A percentile compares a stretch with the other conserved stretches of the same genome.
These are phyloP conservation scores for Calocybe cyanea DNA, from an alignment of 768 basidiomycete species.

Conservation along the genomic window DNA sequence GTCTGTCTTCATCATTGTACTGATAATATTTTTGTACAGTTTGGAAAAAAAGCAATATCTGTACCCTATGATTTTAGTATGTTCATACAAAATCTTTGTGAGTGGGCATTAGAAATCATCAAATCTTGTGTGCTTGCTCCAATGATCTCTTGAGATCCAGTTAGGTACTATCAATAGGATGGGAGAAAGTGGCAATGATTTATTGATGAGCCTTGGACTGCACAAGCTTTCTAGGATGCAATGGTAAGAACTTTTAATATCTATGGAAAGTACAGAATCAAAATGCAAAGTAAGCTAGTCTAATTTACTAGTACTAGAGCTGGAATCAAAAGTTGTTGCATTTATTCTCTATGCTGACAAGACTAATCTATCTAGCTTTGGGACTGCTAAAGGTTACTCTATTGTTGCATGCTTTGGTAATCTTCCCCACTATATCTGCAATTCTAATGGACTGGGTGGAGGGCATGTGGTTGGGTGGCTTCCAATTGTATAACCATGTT, in stretches of 20 bases:
- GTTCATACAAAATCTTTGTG: conserved; percentile 9
- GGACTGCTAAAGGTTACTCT: conserved; percentile 33
- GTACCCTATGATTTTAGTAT: conserved; percentile 3
- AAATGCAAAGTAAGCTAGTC: not conserved
- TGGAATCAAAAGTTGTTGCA: not conserved
- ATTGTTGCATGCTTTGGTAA: conserved; percentile 30
- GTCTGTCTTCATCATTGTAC: not conserved
- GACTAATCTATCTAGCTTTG: conserved; percentile 33
- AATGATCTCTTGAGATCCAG: conserved; percentile 17
- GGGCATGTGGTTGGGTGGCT: conserved; percentile 34
- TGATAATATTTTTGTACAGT: not conserved
- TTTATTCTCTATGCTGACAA: conserved; percentile 40
- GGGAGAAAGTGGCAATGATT: conserved; percentile 5
- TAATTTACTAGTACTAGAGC: not conserved
- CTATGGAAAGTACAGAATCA: not conserved
- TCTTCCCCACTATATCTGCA: conserved; percentile 27
- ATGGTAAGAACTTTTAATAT: conserved; percentile 7
- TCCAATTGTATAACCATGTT: conserved; percentile 26
- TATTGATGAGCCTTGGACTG: conserved; percentile 16
- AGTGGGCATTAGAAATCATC: conserved; percentile 16
- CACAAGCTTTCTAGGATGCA: conserved; percentile 2
- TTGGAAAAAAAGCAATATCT: conserved; percentile 7
- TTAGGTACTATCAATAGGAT: conserved; percentile 2
- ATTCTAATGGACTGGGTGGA: conserved; percentile 30
- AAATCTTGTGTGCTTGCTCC: conserved; percentile 6